These are phyloP conservation scores for Kodamaea sagamina DNA, from an alignment of 805 yeast genomes.

Conservation along the genomic window DNA sequence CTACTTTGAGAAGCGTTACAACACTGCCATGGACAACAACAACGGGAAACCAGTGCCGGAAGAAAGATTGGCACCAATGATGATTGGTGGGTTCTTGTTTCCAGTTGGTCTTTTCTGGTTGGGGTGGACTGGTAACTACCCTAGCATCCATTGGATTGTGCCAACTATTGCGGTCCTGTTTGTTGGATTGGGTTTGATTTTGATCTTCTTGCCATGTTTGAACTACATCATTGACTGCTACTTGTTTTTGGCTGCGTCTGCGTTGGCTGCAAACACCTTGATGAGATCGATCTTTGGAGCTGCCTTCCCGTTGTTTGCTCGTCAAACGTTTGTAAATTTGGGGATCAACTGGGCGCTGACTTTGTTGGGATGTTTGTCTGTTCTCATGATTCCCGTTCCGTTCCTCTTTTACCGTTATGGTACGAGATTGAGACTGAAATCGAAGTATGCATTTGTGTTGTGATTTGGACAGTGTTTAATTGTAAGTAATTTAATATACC, in stretches of 20 bases:
- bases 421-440: constrained; percentile 19
- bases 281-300: constrained; percentile 60
- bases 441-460: constrained; percentile 17
- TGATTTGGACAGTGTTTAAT: neutral
- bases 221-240: constrained; percentile 77
- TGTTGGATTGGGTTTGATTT: constrained; percentile 54
- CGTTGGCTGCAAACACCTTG: constrained; percentile 58
- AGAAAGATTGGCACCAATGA: constrained; percentile 57
- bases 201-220: constrained; percentile 67
- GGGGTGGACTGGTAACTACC: constrained; percentile 84
- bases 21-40: constrained; percentile 39
- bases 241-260: constrained; percentile 69
- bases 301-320: constrained; percentile 59
- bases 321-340: constrained; percentile 50
- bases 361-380: constrained; percentile 53
- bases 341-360: constrained; percentile 58
- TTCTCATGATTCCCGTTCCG: constrained; percentile 56
- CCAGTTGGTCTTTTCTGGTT: constrained; percentile 84
- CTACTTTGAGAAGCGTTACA: constrained; percentile 52
- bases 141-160: constrained; percentile 54
- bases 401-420: constrained; percentile 55
- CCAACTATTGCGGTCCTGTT: constrained; percentile 68
- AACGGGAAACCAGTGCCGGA: constrained; percentile 49
- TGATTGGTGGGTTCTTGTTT: constrained; percentile 67
- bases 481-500: neutral